Conservation (phyloP, 2,329 filamentous ascomycete species). For the Corinectria fuckeliana region DNA sequence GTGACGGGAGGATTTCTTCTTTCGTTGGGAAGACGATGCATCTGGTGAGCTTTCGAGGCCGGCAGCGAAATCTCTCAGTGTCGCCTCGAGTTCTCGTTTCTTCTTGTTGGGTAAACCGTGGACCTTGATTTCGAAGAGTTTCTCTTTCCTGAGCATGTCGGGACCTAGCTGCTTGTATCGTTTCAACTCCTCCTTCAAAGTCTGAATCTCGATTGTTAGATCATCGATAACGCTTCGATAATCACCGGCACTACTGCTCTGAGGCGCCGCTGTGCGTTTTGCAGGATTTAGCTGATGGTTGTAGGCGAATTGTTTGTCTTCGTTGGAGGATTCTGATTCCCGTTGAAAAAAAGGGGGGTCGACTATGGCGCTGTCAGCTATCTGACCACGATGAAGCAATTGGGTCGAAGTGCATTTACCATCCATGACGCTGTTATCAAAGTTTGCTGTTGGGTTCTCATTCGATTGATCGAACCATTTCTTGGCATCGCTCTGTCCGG, state of each 20-base stretch:
- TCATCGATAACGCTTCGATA: constrained; percentile 87
- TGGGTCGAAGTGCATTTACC: constrained; percentile 40
- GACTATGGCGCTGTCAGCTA: constrained; percentile 40
- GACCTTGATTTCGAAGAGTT: constrained; percentile 82
- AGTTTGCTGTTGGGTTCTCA: constrained; percentile 52
- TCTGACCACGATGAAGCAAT: not conserved
- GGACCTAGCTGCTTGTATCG: constrained; percentile 73
- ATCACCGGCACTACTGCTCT: constrained; percentile 72
- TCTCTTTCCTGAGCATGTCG: constrained; percentile 73
- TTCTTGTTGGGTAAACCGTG: constrained; percentile 75
- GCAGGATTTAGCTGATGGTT: constrained; percentile 35
- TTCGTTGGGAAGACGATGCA: constrained; percentile 48
- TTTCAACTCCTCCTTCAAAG: constrained; percentile 74
- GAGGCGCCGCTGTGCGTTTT: constrained; percentile 44
- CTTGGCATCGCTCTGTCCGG: constrained; percentile 56
- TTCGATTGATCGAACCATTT: constrained; percentile 64
- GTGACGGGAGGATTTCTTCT: constrained; percentile 49
- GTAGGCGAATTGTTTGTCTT: constrained; percentile 44
- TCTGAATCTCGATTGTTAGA: constrained; percentile 83
- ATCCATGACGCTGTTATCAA: constrained; percentile 56
- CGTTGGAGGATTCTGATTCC: constrained; percentile 59
- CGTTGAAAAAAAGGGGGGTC: constrained; percentile 64
- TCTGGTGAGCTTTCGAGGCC: constrained; percentile 61
- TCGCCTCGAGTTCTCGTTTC: constrained; percentile 77
- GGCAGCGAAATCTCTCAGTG: constrained; percentile 73